phyloP scores from a whole-genome alignment of 2,329 filamentous ascomycete genomes.

The Colletotrichum echinochloae region DNA sequence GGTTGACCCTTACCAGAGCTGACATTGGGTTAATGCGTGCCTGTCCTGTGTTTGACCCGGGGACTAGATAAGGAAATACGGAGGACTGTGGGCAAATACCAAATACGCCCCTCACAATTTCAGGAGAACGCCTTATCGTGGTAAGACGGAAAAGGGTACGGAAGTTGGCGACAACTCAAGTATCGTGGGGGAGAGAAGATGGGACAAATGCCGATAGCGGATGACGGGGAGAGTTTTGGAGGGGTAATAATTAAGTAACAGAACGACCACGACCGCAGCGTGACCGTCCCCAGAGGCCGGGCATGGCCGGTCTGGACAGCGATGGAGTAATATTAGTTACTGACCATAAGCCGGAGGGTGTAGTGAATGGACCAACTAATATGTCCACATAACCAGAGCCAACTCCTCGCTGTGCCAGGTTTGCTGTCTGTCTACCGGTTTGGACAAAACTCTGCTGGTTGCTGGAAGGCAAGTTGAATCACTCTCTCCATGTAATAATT shows the following conservation, averaged over 20 bases:
- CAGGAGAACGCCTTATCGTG: conserved; percentile 16
- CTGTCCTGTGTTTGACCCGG: not conserved
- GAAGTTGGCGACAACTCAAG: conserved; percentile 8
- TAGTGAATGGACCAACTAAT: not conserved
- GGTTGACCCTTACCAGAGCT: conserved; percentile 19
- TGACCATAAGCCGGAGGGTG: conserved; percentile 1
- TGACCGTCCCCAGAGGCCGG: conserved; percentile 30
- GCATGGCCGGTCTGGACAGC: conserved; percentile 31
- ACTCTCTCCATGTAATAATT: conserved; percentile 2
- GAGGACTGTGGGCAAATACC: conserved; percentile 29
- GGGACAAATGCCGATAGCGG: conserved; percentile 42
- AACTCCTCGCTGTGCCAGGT: conserved; percentile 8
- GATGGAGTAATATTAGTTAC: conserved; percentile 1
- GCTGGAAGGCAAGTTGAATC: conserved; percentile 11
- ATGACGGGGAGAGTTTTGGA: conserved; percentile 34
- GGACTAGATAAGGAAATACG: conserved; percentile 31
- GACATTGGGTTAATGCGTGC: conserved; percentile 29
- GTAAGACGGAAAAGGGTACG: conserved; percentile 10
- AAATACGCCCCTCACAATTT: conserved; percentile 12
- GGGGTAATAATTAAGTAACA: conserved; percentile 44
- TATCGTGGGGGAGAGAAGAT: conserved; percentile 42
- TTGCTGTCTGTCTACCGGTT: too few relatives aligned
- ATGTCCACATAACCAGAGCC: not conserved
- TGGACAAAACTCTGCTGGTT: not conserved
- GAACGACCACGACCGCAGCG: conserved; percentile 24